phyloP scores from a whole-genome alignment of 1,139 yeast genomes.

The Pichia norvegensis region DNA sequence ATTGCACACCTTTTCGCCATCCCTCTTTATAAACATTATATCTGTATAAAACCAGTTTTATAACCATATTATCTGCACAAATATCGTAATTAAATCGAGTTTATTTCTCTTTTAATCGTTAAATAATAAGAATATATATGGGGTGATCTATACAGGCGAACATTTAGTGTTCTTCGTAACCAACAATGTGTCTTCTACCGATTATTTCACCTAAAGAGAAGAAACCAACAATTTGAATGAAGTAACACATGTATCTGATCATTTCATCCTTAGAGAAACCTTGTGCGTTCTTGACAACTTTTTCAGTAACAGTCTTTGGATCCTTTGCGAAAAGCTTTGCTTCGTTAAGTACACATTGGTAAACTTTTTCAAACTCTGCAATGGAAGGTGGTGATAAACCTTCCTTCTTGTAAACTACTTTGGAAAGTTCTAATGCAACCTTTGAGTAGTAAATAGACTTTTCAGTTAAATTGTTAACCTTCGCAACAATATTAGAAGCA shows the following conservation, averaged over 20 bases:
- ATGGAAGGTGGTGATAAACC: constrained; percentile 86
- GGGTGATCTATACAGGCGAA: neutral
- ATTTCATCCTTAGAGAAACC: constrained; percentile 50
- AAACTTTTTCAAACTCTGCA: constrained; percentile 72
- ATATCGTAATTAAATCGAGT: neutral
- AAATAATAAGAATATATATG: constrained; percentile 1
- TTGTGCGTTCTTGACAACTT: constrained; percentile 33
- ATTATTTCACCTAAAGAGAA: constrained; percentile 93
- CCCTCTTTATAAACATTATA: neutral
- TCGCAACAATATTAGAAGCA: constrained; percentile 23
- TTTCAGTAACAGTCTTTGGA: constrained; percentile 36
- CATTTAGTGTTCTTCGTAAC: constrained; percentile 49
- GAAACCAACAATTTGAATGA: constrained; percentile 81
- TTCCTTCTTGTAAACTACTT: constrained; percentile 85
- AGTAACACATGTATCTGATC: constrained; percentile 65
- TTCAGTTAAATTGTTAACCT: constrained; percentile 31
- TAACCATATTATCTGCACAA: neutral
- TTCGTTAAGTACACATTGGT: constrained; percentile 44
- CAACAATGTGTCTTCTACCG: constrained; percentile 90
- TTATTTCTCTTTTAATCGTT: neutral
- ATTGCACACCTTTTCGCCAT: neutral
- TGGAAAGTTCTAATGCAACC: constrained; percentile 81
- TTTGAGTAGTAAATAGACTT: constrained; percentile 77
- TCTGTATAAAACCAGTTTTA: neutral
- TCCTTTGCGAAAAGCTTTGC: constrained; percentile 34